phyloP scores from a whole-genome alignment of 73 alveolate genomes.

The Paramecium sexaurelia region DNA sequence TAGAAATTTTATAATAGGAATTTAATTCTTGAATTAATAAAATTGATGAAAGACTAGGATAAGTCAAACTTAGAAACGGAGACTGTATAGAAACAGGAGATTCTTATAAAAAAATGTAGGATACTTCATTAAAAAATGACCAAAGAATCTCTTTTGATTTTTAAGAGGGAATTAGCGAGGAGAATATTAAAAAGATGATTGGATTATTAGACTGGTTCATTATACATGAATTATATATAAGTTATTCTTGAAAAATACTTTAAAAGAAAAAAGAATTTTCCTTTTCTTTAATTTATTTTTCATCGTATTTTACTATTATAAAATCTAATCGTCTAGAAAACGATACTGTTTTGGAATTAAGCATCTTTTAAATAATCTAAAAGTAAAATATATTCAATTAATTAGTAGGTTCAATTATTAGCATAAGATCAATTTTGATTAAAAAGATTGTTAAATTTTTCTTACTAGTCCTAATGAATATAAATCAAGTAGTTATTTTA shows the following conservation, averaged over 20 bases:
- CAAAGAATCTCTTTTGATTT: background rate
- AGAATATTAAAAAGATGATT: background rate
- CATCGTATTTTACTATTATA: background rate
- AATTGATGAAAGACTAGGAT: background rate
- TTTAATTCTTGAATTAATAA: background rate
- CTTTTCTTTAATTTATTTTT: background rate
- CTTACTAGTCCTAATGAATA: too few species aligned
- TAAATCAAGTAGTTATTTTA: too few species aligned
- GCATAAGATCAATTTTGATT: too few species aligned
- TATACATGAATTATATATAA: background rate
- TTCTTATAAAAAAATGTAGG: background rate
- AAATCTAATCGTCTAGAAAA: background rate
- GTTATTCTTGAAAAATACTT: background rate
- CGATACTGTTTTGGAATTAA: too few species aligned
- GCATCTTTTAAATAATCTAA: background rate
- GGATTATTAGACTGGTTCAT: background rate
- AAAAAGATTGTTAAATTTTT: too few species aligned
- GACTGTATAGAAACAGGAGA: background rate
- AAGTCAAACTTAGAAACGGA: background rate
- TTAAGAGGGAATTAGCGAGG: background rate
- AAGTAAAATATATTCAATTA: too few species aligned
- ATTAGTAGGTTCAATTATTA: too few species aligned
- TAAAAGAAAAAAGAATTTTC: background rate
- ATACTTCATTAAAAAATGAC: background rate
- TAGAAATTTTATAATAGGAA: background rate